Base-by-base conservation (phyloP, 495 filamentous ascomycete species). In the Physcia stellaris region DNA sequence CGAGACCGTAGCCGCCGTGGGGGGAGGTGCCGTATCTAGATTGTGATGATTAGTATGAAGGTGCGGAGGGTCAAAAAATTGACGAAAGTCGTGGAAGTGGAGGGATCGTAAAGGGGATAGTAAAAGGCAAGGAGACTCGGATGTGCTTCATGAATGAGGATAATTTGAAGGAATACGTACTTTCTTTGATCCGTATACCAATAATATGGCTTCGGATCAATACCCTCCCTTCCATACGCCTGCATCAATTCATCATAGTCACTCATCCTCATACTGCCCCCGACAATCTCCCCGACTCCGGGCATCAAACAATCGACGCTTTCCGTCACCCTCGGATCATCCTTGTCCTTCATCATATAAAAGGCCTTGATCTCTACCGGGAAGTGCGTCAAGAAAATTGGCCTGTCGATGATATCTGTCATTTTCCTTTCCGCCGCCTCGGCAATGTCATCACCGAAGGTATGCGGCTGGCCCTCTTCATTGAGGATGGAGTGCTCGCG, bases 101-200 rank as follows among this genome's bases (percentile, higher is more conserved):
- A 28, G 34, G 19, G 15, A 32, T 18, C 27, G 22, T 17, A 24
- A 24, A 15, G 6, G 19, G 16, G 13, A 6, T 19, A 20, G 6
- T 4, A 27, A 26, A 44, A 16, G 20, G 31, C 7, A 18, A 41
- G 9, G 32, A 19, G 43, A n/a, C n/a, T n/a, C n/a, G n/a, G n/a
- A n/a, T n/a, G n/a, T n/a, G n/a, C n/a, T n/a, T n/a, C n/a, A n/a
- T n/a, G n/a, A n/a, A n/a, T n/a, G n/a, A n/a, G n/a, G n/a, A n/a
- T n/a, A n/a, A n/a, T n/a, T n/a, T n/a, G 29, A 27, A 24, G 24
- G 27, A 31, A 16, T 43, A 82, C 85, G 71, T 62, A 92, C 84
- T 93, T 94, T 50, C 90, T 70, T 75, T 94, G 86, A 62, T 98
- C 90, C 7, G 86, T 95, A 66, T 94, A 99, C 90, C 90, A 98